phyloP scores from a whole-genome alignment of 1,284 basidiomycete species.

The Xerocomus amazonicus region DNA sequence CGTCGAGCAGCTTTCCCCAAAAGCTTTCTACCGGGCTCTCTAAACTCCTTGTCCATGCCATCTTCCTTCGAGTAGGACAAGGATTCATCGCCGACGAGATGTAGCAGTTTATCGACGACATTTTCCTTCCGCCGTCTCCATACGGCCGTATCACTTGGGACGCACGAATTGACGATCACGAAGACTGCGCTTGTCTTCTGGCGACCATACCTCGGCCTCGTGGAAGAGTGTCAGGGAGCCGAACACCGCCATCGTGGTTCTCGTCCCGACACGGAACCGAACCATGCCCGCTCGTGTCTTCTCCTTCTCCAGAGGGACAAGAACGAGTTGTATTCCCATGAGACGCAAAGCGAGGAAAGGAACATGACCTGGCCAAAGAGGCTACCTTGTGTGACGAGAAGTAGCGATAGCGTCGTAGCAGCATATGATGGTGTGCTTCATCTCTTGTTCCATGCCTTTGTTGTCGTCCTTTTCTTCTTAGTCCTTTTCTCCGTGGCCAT shows the following conservation, averaged over 20 bases:
- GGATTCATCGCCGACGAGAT: too few species aligned
- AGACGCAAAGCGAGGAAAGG: constrained; percentile 20
- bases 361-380: constrained; percentile 31
- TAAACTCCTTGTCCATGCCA: not conserved
- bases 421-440: not conserved
- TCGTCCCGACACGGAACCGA: constrained; percentile 4
- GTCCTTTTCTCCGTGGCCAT: too few species aligned
- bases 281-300: constrained; percentile 16
- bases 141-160: too few species aligned
- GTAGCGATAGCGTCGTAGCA: constrained; percentile 23
- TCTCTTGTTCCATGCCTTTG: too few species aligned
- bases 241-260: constrained; percentile 8
- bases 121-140: too few species aligned
- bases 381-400: constrained; percentile 25
- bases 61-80: too few species aligned
- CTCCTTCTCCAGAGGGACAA: too few species aligned
- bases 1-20: constrained; percentile 17
- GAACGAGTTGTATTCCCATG: constrained; percentile 21
- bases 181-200: too few species aligned
- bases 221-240: constrained; percentile 19
- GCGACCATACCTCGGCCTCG: not conserved
- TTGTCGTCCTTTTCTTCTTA: too few species aligned
- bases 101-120: too few species aligned
- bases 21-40: constrained; percentile 2
- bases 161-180: too few species aligned